Base-by-base conservation (phyloP, 2,329 filamentous ascomycete genomes). In the Aaosphaeria arxii region DNA sequence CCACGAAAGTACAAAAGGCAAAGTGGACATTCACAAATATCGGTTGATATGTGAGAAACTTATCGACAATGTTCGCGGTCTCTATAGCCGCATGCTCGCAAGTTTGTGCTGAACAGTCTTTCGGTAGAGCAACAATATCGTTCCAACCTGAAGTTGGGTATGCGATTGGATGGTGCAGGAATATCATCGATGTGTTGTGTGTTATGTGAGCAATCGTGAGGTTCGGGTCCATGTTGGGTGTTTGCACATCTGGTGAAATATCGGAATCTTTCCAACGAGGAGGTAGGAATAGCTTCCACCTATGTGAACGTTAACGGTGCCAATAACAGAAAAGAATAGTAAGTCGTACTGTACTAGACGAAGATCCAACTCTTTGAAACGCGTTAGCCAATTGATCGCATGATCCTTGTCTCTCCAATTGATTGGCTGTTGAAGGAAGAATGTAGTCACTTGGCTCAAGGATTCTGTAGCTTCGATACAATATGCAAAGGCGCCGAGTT, bases 321-420 rank as follows among this genome's bases (percentile, higher is more conserved):
- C 39, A 5, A n/a, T 38, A 13, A 33, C 24, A 11, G 11, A 7
- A 38, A 7, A 40, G 5, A 28, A 36, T 24, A 6, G 7, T 30
- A 43, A 11, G 31, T 30, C 41, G 11, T 42, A 50, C 7, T 66
- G 61, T 0, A 67, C 64, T 2, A 67, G 54, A 7, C 64, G 54
- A n/a, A 67, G 43, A 29, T 67, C 64, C 4, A 67, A 53, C 48
- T 67, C 63, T 44, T 67, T 67, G 42, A 67, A 67, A 3, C 64
- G 60, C 4, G 63, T 66, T 33, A 67, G 40, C 64, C 64, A 67
- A 44, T 52, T 64, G 35, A 67, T 52, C 11, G 64, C 63, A 52
- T 67, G 63, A 32, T 67, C 63, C 41, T 66, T 66, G 17, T 67
- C 63, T 30, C 64, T 61, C 55, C 63, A 66, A 13, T 66, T 67